Evolutionary conservation across 1,284 basidiomycete species (phyloP), one percentile per base, ranked within the genome.

Genomic region (Cryptococcus sp.): DNA sequence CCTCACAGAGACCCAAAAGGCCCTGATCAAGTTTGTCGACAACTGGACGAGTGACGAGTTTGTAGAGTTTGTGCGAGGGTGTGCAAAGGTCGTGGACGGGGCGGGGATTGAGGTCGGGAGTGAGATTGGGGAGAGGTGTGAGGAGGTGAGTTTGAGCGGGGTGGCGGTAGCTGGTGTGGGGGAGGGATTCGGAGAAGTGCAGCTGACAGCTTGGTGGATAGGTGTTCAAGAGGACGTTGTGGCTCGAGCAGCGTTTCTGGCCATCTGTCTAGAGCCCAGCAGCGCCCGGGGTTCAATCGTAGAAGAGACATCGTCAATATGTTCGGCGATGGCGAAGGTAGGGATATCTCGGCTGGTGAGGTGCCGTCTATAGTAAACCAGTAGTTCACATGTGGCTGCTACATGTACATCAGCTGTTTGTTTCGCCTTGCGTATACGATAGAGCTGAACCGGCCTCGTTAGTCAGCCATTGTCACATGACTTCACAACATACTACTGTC

Each of bases 1-100:
- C 40, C 38, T 60, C 47, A 33, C 62, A 18, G 56, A 66, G 13
- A 70, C 71, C 11, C 60, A 75, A 21, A 69, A 76, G 38, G 82
- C 83, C 0, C 67, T 85, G n/a, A 58, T 67, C 5, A 72, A 79
- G 18, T 81, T 88, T 38, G 81, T 83, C n/a, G 71, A 78, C 18
- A 87, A 83, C 68, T 89, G 87, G 87, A 86, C 84, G 16, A 82
- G 79, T 52, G 71, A 78, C 0, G 85, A 84, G 55, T 88, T 88
- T 67, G 77, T 78, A 15, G 67, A 68, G 3, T 88, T 88, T 64
- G 86, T 88, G 7, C 67, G 82, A 13, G 78, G 79, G 0, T 78
- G 87, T 20, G 80, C 77, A 0, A 71, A 75, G 28, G 70, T 87
- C 9, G 82, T 87, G 3, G 80, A 88, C 62, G 77, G 76, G 49